Conservation (phyloP, 2,329 filamentous ascomycete species). For the Beauveria scarabaeidicola region DNA sequence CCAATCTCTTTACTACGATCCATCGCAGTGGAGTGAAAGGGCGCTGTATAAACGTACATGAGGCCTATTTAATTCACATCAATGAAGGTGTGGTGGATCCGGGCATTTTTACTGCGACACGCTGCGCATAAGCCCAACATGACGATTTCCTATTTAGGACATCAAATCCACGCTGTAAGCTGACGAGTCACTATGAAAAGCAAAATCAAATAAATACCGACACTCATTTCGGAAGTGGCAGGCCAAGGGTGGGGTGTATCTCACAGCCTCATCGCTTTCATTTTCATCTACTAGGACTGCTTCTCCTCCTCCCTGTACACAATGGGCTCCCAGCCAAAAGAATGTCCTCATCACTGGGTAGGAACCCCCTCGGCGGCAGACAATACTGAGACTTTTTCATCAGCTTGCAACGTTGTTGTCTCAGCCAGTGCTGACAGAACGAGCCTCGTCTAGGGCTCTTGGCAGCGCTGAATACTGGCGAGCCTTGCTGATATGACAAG, state of each 20-base stretch:
- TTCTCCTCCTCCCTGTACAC: background rate
- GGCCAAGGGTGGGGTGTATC: no score
- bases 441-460: no score
- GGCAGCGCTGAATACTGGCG: no score
- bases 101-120: background rate
- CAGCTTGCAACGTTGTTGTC: no score
- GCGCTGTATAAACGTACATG: no score
- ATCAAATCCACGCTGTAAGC: background rate
- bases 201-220: background rate
- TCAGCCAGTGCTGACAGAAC: no score
- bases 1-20: background rate
- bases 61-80: no score
- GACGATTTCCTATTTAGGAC: background rate
- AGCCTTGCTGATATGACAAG: no score
- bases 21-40: no score
- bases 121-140: background rate
- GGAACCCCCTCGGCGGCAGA: background rate
- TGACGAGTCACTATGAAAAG: background rate
- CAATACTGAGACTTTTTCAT: no score
- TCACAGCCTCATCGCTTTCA: no score
- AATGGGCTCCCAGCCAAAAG: conserved; percentile 1
- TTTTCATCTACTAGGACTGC: background rate
- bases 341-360: conserved; percentile 3
- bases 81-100: no score
- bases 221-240: background rate